phyloP scores from a whole-genome alignment of 768 basidiomycete genomes.

The Gymnopilus junonius region DNA sequence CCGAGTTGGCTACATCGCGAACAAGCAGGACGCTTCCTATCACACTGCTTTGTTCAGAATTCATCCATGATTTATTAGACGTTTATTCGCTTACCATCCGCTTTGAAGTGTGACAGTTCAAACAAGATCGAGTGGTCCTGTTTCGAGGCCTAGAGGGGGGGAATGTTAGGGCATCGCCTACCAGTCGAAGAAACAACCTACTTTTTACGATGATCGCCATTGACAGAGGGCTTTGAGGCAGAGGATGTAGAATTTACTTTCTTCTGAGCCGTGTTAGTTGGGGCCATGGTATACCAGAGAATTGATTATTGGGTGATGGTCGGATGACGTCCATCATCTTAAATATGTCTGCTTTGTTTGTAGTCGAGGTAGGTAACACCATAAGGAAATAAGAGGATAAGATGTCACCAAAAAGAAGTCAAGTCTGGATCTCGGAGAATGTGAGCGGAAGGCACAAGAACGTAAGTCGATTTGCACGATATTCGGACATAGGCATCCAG shows the following conservation, averaged over 20 bases:
- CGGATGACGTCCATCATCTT: not conserved
- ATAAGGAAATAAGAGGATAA: not conserved
- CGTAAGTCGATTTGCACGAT: not conserved
- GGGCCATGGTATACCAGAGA: conserved; percentile 30
- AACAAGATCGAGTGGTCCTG: conserved; percentile 73
- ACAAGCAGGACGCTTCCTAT: conserved; percentile 54
- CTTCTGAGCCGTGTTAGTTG: conserved; percentile 31
- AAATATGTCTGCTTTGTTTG: not conserved
- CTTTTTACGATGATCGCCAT: conserved; percentile 31
- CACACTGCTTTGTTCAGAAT: conserved; percentile 36
- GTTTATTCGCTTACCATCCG: conserved; percentile 60
- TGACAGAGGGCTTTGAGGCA: conserved; percentile 35
- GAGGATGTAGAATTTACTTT: conserved; percentile 26
- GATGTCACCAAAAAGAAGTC: not conserved
- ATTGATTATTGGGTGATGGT: not conserved
- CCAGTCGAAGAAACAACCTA: not conserved
- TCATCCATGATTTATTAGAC: not conserved
- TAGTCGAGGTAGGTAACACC: not conserved
- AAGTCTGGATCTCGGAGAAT: not conserved
- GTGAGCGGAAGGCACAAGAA: not conserved
- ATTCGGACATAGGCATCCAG: not conserved
- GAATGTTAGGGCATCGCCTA: not conserved
- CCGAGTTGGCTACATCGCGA: conserved; percentile 56
- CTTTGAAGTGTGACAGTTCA: conserved; percentile 76
- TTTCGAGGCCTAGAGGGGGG: conserved; percentile 54